A percentile compares a stretch with the other conserved stretches of the same genome.
phyloP scores from a whole-genome alignment of 805 yeast genomes.

The Teunomyces lycoperdinae region DNA sequence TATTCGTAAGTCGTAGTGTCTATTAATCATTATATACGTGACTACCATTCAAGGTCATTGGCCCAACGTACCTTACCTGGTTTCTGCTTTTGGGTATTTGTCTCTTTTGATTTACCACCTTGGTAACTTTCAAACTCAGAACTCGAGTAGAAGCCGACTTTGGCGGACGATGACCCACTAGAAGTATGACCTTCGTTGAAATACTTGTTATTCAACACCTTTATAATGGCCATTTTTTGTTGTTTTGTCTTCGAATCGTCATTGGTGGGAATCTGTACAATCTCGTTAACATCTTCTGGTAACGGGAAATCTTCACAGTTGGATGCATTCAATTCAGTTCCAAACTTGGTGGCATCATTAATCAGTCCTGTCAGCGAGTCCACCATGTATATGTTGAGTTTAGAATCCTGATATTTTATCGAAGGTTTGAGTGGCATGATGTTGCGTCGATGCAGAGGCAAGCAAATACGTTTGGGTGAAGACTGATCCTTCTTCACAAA shows the following conservation, averaged over 20 bases:
- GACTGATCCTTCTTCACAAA: constrained; percentile 20
- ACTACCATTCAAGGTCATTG: constrained; percentile 9
- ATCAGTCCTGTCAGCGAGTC: constrained; percentile 60
- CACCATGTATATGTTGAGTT: constrained; percentile 46
- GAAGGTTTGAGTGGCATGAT: constrained; percentile 31
- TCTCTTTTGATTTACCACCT: not conserved
- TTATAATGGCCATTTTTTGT: constrained; percentile 42
- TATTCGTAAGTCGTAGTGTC: constrained; percentile 3
- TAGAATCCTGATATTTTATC: constrained; percentile 18
- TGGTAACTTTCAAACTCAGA: constrained; percentile 3
- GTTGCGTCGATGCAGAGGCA: constrained; percentile 33
- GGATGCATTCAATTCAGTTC: constrained; percentile 63
- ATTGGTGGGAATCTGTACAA: constrained; percentile 58
- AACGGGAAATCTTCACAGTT: constrained; percentile 61
- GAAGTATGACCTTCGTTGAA: not conserved
- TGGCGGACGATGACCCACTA: not conserved
- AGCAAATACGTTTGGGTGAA: constrained; percentile 44
- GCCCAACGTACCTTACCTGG: constrained; percentile 18
- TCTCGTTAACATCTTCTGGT: constrained; percentile 55
- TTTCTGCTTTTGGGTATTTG: not conserved
- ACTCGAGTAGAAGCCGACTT: constrained; percentile 5
- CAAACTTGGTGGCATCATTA: constrained; percentile 65
- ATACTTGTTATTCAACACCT: constrained; percentile 22
- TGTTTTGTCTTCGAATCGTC: constrained; percentile 16
- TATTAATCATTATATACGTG: constrained; percentile 1